A percentile compares a stretch with the other conserved stretches of the same genome.
phyloP scores from a whole-genome alignment of 2,329 filamentous ascomycete genomes.

The Rutstroemia sp. region DNA sequence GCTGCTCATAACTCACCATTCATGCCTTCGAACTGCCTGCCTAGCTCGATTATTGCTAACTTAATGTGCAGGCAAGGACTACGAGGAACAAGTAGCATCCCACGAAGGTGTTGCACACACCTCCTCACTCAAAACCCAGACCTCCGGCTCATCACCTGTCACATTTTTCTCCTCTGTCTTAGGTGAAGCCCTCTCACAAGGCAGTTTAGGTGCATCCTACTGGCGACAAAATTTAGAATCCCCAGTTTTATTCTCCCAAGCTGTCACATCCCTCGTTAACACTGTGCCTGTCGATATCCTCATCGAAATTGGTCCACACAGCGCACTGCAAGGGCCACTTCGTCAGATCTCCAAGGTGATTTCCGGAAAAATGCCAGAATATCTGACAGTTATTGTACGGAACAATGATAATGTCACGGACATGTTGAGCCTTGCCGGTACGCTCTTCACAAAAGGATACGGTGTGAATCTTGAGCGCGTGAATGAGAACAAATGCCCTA shows the following conservation, averaged over 20 bases:
- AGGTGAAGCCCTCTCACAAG: background rate
- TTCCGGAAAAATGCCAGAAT: background rate
- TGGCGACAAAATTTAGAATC: slow-evolving; percentile 5
- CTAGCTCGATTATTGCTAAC: too few relatives aligned
- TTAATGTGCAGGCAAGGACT: too few relatives aligned
- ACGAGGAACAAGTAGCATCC: too few relatives aligned
- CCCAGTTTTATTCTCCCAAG: background rate
- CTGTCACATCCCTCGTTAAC: background rate
- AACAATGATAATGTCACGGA: background rate
- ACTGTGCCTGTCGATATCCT: background rate
- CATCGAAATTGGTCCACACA: slow-evolving; percentile 20
- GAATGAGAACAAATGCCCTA: background rate
- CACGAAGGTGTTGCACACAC: background rate
- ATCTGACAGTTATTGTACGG: slow-evolving; percentile 9
- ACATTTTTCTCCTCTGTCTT: background rate
- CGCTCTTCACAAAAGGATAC: slow-evolving; percentile 3
- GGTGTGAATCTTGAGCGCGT: slow-evolving; percentile 5
- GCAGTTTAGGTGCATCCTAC: background rate
- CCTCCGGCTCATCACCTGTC: background rate
- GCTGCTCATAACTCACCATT: too few relatives aligned
- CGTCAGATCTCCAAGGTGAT: slow-evolving; percentile 5
- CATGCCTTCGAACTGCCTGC: background rate
- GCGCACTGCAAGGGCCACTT: slow-evolving; percentile 14
- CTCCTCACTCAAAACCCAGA: background rate
- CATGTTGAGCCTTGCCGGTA: slow-evolving; percentile 9